Evolutionary conservation across 768 basidiomycete species (phyloP), one percentile per base, ranked within the genome.

Genomic region (Lepiota brunneoincarnata): DNA sequence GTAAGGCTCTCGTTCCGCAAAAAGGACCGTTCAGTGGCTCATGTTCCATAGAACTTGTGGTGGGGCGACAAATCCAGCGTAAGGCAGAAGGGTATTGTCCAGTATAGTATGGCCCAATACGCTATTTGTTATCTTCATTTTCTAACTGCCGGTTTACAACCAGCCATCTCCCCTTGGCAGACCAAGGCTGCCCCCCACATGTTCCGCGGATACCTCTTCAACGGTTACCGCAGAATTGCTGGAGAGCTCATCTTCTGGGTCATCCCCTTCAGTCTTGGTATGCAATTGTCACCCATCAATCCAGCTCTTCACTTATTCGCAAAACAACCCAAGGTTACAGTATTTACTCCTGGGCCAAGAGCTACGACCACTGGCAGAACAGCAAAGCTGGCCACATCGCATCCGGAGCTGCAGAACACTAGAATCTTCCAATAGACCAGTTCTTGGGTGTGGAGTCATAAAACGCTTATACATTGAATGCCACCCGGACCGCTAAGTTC

Each of bases 131-230:
- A 35, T 39, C 37, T 55, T 20, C 39, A 23, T 39, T n/a, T 55
- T 41, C 21, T 38, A 28, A 45, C 47, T 42, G 26, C 20, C 53
- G 43, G 49, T 57, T 15, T 26, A 20, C 40, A 20, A 41, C 23
- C 41, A 97, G 94, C 80, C 59, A 64, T 94, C 58, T 93, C 93
- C n/a, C 89, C 92, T 6, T 89, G 81, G 75, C 84, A 86, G 67
- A 81, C 88, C 59, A 84, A 82, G 55, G 83, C 89, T 15, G 81
- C 86, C 38, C 84, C 87, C 44, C 76, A 88, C 51, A 81, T 85
- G 63, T 67, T 93, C 65, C 77, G 78, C 51, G 82, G 72, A 60
- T 96, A 91, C 77, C 66, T 93, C 61, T 91, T 93, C 80, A 93
- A 93, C 71, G 93, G 92, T 35, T 89, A 86, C 77, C 79, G 78